A percentile compares a stretch with the other conserved stretches of the same genome.
phyloP scores from a whole-genome alignment of 2,329 filamentous ascomycete species.

The Zymoseptoria pseudotritici region DNA sequence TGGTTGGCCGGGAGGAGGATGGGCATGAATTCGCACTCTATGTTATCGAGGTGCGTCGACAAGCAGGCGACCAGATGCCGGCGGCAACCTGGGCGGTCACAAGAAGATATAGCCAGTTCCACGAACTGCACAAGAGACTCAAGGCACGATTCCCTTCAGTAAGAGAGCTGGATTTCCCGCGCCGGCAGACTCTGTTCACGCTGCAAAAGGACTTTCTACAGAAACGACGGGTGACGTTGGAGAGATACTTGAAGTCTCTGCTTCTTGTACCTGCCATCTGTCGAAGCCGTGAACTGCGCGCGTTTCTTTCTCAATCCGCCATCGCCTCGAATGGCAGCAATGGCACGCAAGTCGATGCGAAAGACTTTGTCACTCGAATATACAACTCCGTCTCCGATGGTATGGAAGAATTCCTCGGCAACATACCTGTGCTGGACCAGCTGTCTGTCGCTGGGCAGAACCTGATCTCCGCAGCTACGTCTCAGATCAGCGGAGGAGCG shows the following conservation, averaged over 20 bases:
- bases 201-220: conserved; percentile 92
- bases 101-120: conserved; percentile 94
- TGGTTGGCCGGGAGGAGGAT: conserved; percentile 85
- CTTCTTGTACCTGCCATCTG: conserved; percentile 87
- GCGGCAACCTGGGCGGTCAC: conserved; percentile 91
- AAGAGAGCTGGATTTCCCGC: conserved; percentile 81
- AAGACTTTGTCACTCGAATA: conserved; percentile 83
- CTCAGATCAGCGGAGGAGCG: conserved; percentile 38
- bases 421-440: conserved; percentile 91
- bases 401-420: conserved; percentile 95
- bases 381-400: conserved; percentile 97
- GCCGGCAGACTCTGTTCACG: conserved; percentile 89
- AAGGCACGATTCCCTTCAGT: conserved; percentile 80
- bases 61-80: conserved; percentile 91
- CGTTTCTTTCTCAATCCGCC: conserved; percentile 82
- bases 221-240: conserved; percentile 74
- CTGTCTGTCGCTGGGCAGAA: conserved; percentile 89
- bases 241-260: conserved; percentile 67
- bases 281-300: conserved; percentile 80
- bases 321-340: conserved; percentile 55
- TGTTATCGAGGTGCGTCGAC: conserved; percentile 81
- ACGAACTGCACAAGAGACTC: conserved; percentile 85
- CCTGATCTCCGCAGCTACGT: conserved; percentile 65
- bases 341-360: conserved; percentile 55
- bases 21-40: conserved; percentile 92